Base-by-base conservation (phyloP, 768 basidiomycete species). In the Leucosporidium yakuticum region DNA sequence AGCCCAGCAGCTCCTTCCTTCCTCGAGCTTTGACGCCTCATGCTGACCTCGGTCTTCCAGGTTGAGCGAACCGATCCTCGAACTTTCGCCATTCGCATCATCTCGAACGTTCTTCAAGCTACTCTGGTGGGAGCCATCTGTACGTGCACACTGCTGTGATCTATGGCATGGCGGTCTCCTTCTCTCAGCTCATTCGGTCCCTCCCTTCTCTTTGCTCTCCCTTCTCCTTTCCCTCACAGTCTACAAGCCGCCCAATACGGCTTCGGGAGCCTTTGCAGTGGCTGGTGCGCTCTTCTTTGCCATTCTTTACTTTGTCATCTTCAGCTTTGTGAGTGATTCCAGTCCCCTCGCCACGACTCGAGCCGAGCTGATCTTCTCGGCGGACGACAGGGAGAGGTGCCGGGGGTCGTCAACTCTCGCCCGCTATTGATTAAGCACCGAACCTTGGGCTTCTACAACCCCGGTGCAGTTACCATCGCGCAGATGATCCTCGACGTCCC, bases 281-380 rank as follows among this genome's bases (percentile, higher is more conserved):
- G 88, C 87, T 48, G 86, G 88, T 77, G 81, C 87, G 21, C 79
- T 91, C 19, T 90, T 88, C 82, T 88, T 89, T 84, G 86, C 17
- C 4, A 51, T 69, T 19, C 47, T 65, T 15, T 59, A 56, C 63
- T 63, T 63, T 32, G 53, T 51, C 19, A 27, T 44, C 31, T 58
- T 49, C 36, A 31, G 62, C 12, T 60, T 67, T 29, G 65, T 36
- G 61, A 19, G 69, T 67, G 63, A 60, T 70, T 21, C 61, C 65
- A n/a, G n/a, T 0, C 25, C 65, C 9, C 60, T 62, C 21, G 62
- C 67, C 25, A 4, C 54, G 2, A 62, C 51, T 19, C 62, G 69
- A 0, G 58, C 69, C n/a, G n/a, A n/a, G 9, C 54, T 67, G 19
- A 29, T 47, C 5, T 64, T 70, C 65, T 64, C 66, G 29, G 4